Evolutionary conservation across 768 basidiomycete genomes (phyloP), one percentile per base, ranked within the genome.

Genomic region (Suillus cothurnatus): DNA sequence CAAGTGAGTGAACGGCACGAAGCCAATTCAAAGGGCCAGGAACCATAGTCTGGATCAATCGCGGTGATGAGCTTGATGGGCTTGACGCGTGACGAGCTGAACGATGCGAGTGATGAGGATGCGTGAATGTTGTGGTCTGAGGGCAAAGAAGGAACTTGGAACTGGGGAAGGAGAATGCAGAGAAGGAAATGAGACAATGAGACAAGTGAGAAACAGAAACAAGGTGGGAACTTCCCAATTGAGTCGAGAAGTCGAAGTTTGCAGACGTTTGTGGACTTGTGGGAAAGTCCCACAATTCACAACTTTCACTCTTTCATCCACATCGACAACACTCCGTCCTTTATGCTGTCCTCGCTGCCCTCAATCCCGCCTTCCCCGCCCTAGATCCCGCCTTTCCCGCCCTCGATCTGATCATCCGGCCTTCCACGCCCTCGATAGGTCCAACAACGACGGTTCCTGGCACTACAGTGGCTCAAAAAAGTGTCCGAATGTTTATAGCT

Each of bases 171-270:
- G 49, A 0, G 23, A 50, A 50, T 50, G 6, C 14, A 50, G 49
- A 50, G 49, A 50, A 50, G 14, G 49, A 50, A 50, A 50, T 26
- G n/a, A n/a, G n/a, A n/a, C n/a, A n/a, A n/a, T n/a, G n/a, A 50
- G 49, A 50, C n/a, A 14, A 47, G n/a, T n/a, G n/a, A n/a, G n/a
- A n/a, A n/a, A n/a, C n/a, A n/a, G 43, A 14, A 26, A 50, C 23
- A 50, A 50, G 6, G 49, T 50, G 49, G 49, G 49, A 50, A 50
- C 6, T 50, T 50, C 49, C 49, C 47, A 47, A 47, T 47, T 47
- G n/a, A 47, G 45, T 47, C n/a, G 5, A 47, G 3, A 47, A 47
- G 45, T 47, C n/a, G 4, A 47, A 47, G 45, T 47, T 23, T 49
- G 47, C 6, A 6, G 12, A 49, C 0, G 3, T 49, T 49, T 23